These are phyloP conservation scores for Capsicum baccatum DNA, from an alignment of 257 asterid genomes.

Conservation along the genomic window DNA sequence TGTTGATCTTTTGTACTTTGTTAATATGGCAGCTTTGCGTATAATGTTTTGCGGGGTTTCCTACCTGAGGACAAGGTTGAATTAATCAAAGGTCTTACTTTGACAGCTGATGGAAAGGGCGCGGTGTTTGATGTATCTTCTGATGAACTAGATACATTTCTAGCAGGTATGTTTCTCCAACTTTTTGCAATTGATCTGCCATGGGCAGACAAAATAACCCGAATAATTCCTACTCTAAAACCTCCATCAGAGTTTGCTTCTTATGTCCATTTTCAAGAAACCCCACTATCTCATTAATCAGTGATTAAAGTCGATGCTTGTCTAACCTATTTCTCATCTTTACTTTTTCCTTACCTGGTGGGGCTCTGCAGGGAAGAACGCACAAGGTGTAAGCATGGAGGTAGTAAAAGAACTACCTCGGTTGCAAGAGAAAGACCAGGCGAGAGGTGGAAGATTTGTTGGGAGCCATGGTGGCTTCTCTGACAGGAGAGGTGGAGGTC, in stretches of 20 bases:
- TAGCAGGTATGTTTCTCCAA: slow-evolving; percentile 59
- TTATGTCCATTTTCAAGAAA: background rate
- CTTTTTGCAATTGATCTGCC: background rate
- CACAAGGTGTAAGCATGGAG: slow-evolving; percentile 66
- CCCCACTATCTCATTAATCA: background rate
- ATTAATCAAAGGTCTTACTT: slow-evolving; percentile 79
- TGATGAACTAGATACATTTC: slow-evolving; percentile 66
- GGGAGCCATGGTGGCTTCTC: slow-evolving; percentile 43
- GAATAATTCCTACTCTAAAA: background rate
- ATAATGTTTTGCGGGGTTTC: slow-evolving; percentile 69
- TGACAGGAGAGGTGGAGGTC: slow-evolving; percentile 45
- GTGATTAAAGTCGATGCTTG: background rate
- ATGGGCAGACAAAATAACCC: background rate
- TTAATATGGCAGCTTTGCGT: slow-evolving; percentile 58
- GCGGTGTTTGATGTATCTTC: slow-evolving; percentile 88
- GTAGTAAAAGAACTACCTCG: slow-evolving; percentile 66
- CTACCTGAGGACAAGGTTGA: slow-evolving; percentile 87
- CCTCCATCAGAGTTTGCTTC: slow-evolving; percentile 10
- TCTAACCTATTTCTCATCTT: background rate
- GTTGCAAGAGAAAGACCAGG: slow-evolving; percentile 71
- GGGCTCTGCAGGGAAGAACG: slow-evolving; percentile 59
- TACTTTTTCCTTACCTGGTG: background rate
- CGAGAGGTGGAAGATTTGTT: slow-evolving; percentile 57
- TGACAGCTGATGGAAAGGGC: slow-evolving; percentile 89
- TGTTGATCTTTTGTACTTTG: background rate